Evolutionary conservation across 306 rosid genomes (phyloP).

Genomic region (Citrullus amarus): DNA sequence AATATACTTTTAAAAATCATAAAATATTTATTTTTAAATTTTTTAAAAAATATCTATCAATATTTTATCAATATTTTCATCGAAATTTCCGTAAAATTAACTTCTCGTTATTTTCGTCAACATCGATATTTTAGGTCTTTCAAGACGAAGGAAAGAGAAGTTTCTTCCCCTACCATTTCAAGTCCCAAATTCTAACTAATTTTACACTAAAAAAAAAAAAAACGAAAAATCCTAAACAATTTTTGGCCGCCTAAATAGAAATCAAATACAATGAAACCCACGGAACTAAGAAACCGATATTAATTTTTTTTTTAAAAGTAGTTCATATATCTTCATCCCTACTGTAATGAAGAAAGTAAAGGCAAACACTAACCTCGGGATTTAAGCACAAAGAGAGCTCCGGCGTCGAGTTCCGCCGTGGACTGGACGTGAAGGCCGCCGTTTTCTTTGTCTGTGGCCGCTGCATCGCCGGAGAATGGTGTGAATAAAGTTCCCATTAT

Average conservation of each 20-base stretch:
- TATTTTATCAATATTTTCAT: no score
- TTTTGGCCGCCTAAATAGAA: neutral
- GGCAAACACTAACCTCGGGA: slow-evolving; percentile 34
- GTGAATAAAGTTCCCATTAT: slow-evolving; percentile 17
- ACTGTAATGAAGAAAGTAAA: neutral
- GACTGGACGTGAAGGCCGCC: slow-evolving; percentile 11
- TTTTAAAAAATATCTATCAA: no score
- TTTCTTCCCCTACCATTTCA: no score
- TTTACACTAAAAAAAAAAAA: no score
- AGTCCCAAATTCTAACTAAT: no score
- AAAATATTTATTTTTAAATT: no score
- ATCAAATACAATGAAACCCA: neutral
- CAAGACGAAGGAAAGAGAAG: no score
- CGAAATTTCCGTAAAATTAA: no score
- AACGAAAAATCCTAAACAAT: neutral
- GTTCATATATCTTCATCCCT: neutral
- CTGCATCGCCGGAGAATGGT: slow-evolving; percentile 22
- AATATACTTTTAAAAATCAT: no score
- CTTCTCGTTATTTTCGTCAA: no score
- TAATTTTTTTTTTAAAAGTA: no score
- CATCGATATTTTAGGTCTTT: no score
- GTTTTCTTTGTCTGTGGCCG: slow-evolving; percentile 26
- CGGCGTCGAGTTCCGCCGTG: slow-evolving; percentile 42
- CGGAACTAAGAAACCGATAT: neutral
- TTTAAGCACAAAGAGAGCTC: slow-evolving; percentile 67